Conservation (phyloP, 129 eudicot genomes). For the Silybum marianum region DNA sequence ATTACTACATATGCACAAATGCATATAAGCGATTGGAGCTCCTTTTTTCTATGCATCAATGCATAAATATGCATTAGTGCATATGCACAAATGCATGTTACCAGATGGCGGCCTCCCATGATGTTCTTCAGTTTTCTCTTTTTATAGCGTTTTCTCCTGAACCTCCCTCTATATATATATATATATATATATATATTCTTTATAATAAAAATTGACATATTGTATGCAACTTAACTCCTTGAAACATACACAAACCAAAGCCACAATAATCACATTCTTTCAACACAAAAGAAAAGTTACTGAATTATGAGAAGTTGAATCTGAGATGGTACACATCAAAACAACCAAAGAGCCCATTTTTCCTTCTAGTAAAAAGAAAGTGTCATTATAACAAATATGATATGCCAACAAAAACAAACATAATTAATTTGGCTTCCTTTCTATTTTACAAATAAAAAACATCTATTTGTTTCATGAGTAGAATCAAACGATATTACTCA, state of each 20-base stretch:
- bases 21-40: no score
- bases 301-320: not conserved
- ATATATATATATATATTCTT: no score
- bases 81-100: no score
- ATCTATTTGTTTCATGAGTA: not conserved
- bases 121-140: no score
- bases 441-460: not conserved
- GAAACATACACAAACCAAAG: not conserved
- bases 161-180: no score
- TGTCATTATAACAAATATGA: not conserved
- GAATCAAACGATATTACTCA: not conserved
- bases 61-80: no score
- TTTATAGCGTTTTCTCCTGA: no score
- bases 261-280: not conserved
- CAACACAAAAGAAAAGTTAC: not conserved
- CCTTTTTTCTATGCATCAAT: no score
- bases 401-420: not conserved
- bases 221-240: not conserved
- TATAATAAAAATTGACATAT: no score
- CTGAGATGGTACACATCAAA: no score
- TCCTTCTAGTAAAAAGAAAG: not conserved
- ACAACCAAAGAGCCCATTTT: not conserved
- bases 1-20: no score
- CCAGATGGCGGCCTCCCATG: no score
- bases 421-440: not conserved